These are phyloP conservation scores for Rhexocercosporidium sp. DNA, from an alignment of 2,329 filamentous ascomycete species.

Conservation along the genomic window DNA sequence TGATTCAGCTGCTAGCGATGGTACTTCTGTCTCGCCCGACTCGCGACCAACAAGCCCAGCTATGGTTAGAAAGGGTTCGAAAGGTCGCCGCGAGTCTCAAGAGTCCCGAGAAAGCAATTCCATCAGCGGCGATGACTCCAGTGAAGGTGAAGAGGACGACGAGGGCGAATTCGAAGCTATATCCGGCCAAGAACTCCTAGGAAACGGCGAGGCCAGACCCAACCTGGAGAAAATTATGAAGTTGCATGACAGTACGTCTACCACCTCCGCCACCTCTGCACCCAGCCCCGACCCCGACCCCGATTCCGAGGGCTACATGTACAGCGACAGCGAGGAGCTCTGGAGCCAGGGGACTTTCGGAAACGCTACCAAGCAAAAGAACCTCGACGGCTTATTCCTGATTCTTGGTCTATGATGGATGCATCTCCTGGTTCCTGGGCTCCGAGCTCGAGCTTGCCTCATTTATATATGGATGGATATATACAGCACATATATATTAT, in stretches of 20 bases:
- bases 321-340: conserved; percentile 5
- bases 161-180: conserved; percentile 43
- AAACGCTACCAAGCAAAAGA: background rate
- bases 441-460: background rate
- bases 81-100: conserved; percentile 14
- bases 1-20: conserved; percentile 37
- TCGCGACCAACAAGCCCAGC: conserved; percentile 41
- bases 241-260: conserved; percentile 52
- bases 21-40: conserved; percentile 39
- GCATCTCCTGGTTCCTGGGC: background rate
- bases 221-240: conserved; percentile 52
- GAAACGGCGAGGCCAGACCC: conserved; percentile 30
- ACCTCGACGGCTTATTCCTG: conserved; percentile 4
- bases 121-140: conserved; percentile 44
- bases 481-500: background rate
- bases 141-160: conserved; percentile 45
- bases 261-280: background rate
- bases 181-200: conserved; percentile 37
- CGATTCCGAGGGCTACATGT: conserved; percentile 2
- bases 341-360: conserved; percentile 12
- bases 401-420: background rate
- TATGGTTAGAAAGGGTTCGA: conserved; percentile 52
- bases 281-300: background rate
- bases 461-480: background rate
- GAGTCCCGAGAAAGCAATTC: conserved; percentile 35